Evolutionary conservation across 2,329 filamentous ascomycete species (phyloP).

Genomic region (Xylaria sp.): DNA sequence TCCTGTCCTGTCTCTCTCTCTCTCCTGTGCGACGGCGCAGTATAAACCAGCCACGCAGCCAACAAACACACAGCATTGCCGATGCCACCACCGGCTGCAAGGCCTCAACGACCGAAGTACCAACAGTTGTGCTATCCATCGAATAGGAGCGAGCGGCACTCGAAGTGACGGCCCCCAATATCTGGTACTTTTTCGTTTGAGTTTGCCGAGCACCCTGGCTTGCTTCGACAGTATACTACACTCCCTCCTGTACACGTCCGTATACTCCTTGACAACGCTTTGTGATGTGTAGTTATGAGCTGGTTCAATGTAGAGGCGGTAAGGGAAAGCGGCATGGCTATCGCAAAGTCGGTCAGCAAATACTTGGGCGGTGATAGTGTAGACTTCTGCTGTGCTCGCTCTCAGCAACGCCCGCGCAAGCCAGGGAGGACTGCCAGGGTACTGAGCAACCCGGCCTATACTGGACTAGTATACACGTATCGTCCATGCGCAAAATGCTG

Average conservation of each 20-base stretch:
- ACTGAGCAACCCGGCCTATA: slow-evolving; percentile 5
- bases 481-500: slow-evolving; percentile 28
- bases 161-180: slow-evolving; percentile 35
- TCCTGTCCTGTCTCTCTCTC: not conserved
- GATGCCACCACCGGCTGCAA: slow-evolving; percentile 27
- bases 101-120: slow-evolving; percentile 37
- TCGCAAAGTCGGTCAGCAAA: slow-evolving; percentile 37
- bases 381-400: slow-evolving; percentile 11
- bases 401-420: slow-evolving; percentile 9
- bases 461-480: too few species aligned
- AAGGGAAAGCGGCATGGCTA: slow-evolving; percentile 27
- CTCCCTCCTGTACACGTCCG: too few species aligned
- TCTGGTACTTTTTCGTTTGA: slow-evolving; percentile 22
- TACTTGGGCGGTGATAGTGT: slow-evolving; percentile 26
- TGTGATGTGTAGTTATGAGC: slow-evolving; percentile 22
- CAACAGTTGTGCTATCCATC: slow-evolving; percentile 25
- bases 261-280: slow-evolving; percentile 9
- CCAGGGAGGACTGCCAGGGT: slow-evolving; percentile 5
- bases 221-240: slow-evolving; percentile 8
- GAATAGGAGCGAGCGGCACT: slow-evolving; percentile 35
- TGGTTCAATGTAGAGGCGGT: slow-evolving; percentile 34
- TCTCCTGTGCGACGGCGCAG: slow-evolving; percentile 24
- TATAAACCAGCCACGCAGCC: slow-evolving; percentile 32
- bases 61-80: not conserved
- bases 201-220: slow-evolving; percentile 25